phyloP scores from a whole-genome alignment of 331 rosid species.

The Telfairia occidentalis region DNA sequence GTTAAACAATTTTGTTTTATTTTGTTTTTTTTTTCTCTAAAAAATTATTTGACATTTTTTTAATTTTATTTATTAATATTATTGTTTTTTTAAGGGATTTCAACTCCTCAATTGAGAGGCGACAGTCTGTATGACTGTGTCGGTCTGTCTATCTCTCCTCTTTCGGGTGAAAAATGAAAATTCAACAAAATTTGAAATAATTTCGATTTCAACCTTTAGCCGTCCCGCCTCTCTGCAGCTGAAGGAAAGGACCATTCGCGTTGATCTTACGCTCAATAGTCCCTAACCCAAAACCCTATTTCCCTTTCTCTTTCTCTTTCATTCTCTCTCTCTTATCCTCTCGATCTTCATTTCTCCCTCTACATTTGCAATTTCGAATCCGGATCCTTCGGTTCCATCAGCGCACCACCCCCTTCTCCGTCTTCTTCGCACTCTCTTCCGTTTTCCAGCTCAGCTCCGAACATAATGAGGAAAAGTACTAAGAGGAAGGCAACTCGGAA shows the following conservation, averaged over 20 bases:
- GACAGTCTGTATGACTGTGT: background rate
- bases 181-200: background rate
- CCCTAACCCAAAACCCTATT: background rate
- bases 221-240: background rate
- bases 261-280: background rate
- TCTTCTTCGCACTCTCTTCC: background rate
- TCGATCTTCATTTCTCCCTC: slow-evolving; percentile 25
- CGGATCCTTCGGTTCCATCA: slow-evolving; percentile 46
- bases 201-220: background rate
- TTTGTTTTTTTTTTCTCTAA: too few relatives aligned
- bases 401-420: background rate
- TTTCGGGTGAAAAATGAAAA: background rate
- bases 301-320: background rate
- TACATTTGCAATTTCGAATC: slow-evolving; percentile 28
- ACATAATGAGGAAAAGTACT: slow-evolving; percentile 48
- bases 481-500: slow-evolving; percentile 50
- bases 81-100: too few relatives aligned
- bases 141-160: background rate
- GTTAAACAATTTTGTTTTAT: too few relatives aligned
- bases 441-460: background rate
- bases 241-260: background rate
- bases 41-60: too few relatives aligned
- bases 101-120: too few relatives aligned
- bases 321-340: background rate
- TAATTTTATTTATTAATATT: too few relatives aligned